Evolutionary conservation across 257 asterid species (phyloP).

Genomic region (Perilla frutescens): DNA sequence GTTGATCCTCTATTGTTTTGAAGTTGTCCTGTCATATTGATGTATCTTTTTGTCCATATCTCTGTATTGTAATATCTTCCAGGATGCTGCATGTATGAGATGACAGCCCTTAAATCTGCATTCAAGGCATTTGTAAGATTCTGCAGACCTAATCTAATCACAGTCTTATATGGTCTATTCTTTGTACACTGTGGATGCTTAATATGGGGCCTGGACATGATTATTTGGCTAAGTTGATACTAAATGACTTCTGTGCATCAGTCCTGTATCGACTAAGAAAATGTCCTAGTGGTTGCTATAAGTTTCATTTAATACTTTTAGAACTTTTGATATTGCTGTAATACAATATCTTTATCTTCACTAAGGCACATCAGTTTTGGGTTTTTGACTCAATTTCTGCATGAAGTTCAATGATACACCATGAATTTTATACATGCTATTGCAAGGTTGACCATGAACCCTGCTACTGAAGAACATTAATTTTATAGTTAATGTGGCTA

Average conservation of each 20-base stretch:
- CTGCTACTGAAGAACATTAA: slow-evolving; percentile 17
- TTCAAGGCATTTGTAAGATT: slow-evolving; percentile 96
- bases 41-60: slow-evolving; percentile 17
- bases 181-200: slow-evolving; percentile 15
- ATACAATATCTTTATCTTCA: not conserved
- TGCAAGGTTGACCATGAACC: slow-evolving; percentile 18
- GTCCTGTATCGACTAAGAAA: slow-evolving; percentile 12
- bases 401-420: slow-evolving; percentile 9
- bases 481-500: not conserved
- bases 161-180: slow-evolving; percentile 11
- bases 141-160: slow-evolving; percentile 30
- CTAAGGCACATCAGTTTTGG: not conserved
- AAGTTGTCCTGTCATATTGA: slow-evolving; percentile 20
- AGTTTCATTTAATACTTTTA: not conserved
- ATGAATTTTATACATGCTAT: slow-evolving; percentile 3
- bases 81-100: slow-evolving; percentile 96
- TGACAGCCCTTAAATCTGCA: slow-evolving; percentile 90
- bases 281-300: slow-evolving; percentile 17
- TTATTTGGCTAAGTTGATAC: slow-evolving; percentile 15
- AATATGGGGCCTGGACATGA: slow-evolving; percentile 13
- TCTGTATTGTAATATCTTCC: slow-evolving; percentile 37
- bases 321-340: slow-evolving; percentile 12
- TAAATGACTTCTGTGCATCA: slow-evolving; percentile 12
- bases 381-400: not conserved
- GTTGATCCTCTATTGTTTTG: not conserved